Conservation (phyloP, 306 rosid genomes). For the Trichosanthes cucumerina region DNA sequence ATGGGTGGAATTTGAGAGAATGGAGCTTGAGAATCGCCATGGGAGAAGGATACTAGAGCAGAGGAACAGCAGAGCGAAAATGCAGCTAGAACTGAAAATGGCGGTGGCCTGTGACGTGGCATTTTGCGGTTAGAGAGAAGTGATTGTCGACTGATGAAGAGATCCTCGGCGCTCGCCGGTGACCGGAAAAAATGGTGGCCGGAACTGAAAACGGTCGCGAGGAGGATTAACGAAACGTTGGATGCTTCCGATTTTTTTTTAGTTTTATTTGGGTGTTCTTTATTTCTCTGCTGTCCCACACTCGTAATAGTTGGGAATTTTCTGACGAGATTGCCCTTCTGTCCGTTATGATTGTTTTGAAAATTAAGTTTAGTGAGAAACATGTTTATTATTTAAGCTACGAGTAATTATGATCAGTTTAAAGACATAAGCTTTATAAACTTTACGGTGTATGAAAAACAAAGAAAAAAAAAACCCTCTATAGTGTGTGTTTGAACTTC, state of each 20-base stretch:
- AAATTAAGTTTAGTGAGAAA: background rate
- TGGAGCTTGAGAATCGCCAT: conserved; percentile 17
- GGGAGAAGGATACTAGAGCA: conserved; percentile 18
- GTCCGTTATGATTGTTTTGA: background rate
- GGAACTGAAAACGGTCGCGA: conserved; percentile 8
- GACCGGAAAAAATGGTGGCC: conserved; percentile 1
- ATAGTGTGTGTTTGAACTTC: too few species aligned
- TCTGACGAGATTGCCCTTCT: conserved; percentile 14
- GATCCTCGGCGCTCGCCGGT: background rate
- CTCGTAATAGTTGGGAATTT: background rate
- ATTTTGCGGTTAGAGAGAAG: background rate
- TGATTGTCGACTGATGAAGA: background rate
- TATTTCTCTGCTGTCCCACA: background rate
- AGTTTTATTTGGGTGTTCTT: background rate
- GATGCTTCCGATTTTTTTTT: background rate
- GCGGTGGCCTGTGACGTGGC: conserved; percentile 3
- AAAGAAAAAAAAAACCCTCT: too few species aligned
- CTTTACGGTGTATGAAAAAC: too few species aligned
- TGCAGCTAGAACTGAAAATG: conserved; percentile 9
- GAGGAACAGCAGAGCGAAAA: conserved; percentile 12
- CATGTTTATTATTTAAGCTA: background rate
- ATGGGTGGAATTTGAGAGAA: conserved; percentile 17
- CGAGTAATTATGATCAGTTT: too few species aligned
- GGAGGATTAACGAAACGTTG: background rate
- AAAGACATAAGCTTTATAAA: too few species aligned